Evolutionary conservation across 352 stramenopile genomes (phyloP), one percentile per base, ranked within the genome.

Genomic region (Stramenopiles sp.): DNA sequence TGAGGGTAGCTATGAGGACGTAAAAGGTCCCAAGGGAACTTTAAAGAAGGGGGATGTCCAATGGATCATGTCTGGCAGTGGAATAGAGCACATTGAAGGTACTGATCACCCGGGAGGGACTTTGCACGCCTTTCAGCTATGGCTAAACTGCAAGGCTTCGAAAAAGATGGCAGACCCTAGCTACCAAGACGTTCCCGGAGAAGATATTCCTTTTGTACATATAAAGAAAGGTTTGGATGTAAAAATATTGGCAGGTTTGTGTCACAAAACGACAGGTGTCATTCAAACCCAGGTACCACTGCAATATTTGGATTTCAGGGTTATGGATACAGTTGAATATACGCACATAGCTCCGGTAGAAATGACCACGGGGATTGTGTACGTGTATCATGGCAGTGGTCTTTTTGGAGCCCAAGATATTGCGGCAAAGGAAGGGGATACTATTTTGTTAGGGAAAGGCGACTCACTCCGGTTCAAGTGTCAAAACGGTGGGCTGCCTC

Each of bases 361-460:
- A 63, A 63, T 63, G 43, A 63, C 43, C 25, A 63, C 43, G 12
- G 43, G 43, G 12, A 63, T 63, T 18, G 43, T 63, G 12, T 63
- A 18, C 25, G 43, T 63, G 43, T 63, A 63, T 63, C 43, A 63
- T 63, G 43, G 43, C 43, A 63, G 12, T 63, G 43, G 43, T 63
- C 43, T 63, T 18, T 63, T 63, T 63, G 43, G 43, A 18, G 43
- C 43, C 25, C 12, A 63, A 18, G 43, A 63, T 63, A 63, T 63
- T 18, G 43, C 12, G 25, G 12, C 12, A 18, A 63, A 12, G 25
- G 43, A 63, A 18, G 43, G 43, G 25, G 43, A 63, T 25, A 63
- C 43, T 25, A 63, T 63, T 18, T 63, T 63, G 25, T 63, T 63
- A 25, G 43, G 43, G 25, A 12, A 12, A 63, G 43, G 43, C 12